A percentile compares a stretch with the other conserved stretches of the same genome.
Evolutionary conservation across 352 stramenopile species (phyloP).

Genomic region (Peronosclerospora sorghi): DNA sequence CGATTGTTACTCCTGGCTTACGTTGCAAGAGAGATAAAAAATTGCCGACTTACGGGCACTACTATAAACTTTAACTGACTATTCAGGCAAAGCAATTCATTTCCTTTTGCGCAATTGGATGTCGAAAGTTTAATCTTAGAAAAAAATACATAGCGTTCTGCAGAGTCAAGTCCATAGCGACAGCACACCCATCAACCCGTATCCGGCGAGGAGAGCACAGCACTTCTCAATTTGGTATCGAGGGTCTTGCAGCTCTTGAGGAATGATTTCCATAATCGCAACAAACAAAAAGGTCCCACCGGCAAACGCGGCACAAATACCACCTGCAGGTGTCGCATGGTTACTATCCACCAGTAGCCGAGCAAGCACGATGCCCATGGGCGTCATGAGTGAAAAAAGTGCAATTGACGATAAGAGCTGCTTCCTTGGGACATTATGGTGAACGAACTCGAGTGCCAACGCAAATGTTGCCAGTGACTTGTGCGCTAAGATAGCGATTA

Average conservation of each 20-base stretch:
- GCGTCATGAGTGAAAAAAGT: conserved; percentile 69
- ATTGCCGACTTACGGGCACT: too few species aligned
- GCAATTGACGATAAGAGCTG: conserved; percentile 33
- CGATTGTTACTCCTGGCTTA: not conserved
- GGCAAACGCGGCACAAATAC: conserved; percentile 62
- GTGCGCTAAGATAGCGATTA: conserved; percentile 72
- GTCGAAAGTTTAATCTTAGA: conserved; percentile 10
- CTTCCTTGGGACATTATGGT: conserved; percentile 37
- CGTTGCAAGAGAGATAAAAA: too few species aligned
- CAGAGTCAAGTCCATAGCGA: conserved; percentile 55
- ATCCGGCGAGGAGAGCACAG: conserved; percentile 41
- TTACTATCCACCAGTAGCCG: conserved; percentile 34
- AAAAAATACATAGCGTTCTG: conserved; percentile 18
- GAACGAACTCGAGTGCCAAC: conserved; percentile 54
- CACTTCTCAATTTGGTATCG: conserved; percentile 40
- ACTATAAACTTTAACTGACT: not conserved
- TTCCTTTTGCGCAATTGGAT: too few species aligned
- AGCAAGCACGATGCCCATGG: conserved; percentile 52
- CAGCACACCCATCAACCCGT: conserved; percentile 48
- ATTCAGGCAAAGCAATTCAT: too few species aligned
- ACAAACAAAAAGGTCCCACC: conserved; percentile 78
- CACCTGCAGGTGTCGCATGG: conserved; percentile 34
- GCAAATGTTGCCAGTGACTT: conserved; percentile 74
- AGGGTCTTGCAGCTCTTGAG: conserved; percentile 58
- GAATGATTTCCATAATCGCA: conserved; percentile 72